A percentile compares a stretch with the other conserved stretches of the same genome.
These are phyloP conservation scores for Phytophthora meadii DNA, from an alignment of 352 stramenopile species.

Conservation along the genomic window DNA sequence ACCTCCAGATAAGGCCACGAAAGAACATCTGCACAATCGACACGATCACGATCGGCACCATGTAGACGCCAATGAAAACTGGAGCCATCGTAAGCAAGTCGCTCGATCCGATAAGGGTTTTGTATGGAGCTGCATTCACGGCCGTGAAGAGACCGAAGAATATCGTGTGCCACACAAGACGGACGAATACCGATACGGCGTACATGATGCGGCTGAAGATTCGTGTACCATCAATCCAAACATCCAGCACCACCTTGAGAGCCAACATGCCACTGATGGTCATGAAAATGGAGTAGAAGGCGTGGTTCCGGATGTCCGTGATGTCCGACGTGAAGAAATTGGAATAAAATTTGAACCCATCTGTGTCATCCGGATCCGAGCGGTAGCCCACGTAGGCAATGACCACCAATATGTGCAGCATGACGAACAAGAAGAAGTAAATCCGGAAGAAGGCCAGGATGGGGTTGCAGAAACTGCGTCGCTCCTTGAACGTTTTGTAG, in stretches of 20 bases:
- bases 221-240: slow-evolving; percentile 83
- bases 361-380: slow-evolving; percentile 58
- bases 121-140: slow-evolving; percentile 74
- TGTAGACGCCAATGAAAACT: slow-evolving; percentile 60
- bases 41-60: slow-evolving; percentile 63
- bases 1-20: slow-evolving; percentile 61
- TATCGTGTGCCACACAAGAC: slow-evolving; percentile 81
- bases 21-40: slow-evolving; percentile 78
- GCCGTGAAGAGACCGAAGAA: slow-evolving; percentile 83
- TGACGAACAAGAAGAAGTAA: slow-evolving; percentile 88
- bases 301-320: slow-evolving; percentile 72
- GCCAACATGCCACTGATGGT: slow-evolving; percentile 65
- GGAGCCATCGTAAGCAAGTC: slow-evolving; percentile 72
- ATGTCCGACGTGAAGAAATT: slow-evolving; percentile 78
- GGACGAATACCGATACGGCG: slow-evolving; percentile 66
- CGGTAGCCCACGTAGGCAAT: slow-evolving; percentile 85
- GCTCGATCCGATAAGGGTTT: slow-evolving; percentile 61
- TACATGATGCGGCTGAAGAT: slow-evolving; percentile 72
- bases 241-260: slow-evolving; percentile 80
- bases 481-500: slow-evolving; percentile 89
- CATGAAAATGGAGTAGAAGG: slow-evolving; percentile 80
- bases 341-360: slow-evolving; percentile 72
- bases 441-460: slow-evolving; percentile 87
- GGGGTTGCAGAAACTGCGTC: slow-evolving; percentile 82
- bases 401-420: slow-evolving; percentile 80